These are phyloP conservation scores for Colletotrichum eremochloae DNA, from an alignment of 2,329 filamentous ascomycete genomes.

Conservation along the genomic window DNA sequence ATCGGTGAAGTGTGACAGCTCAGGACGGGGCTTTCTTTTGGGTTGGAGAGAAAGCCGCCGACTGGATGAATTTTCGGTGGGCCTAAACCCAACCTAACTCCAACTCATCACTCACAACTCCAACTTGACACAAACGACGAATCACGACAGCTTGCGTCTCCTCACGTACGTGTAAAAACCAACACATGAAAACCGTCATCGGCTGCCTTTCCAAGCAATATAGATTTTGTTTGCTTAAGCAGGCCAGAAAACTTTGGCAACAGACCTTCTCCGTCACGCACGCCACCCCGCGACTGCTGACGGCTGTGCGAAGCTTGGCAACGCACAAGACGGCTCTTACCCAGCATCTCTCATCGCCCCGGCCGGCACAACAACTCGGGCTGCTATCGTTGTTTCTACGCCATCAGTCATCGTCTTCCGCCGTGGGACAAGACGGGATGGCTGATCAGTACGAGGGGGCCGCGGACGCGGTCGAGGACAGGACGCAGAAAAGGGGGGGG, in stretches of 20 bases:
- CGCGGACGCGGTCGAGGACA: constrained; percentile 41
- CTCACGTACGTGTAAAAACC: background rate
- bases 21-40: background rate
- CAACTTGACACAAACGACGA: background rate
- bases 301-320: background rate
- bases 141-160: background rate
- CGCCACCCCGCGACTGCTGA: background rate
- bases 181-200: background rate
- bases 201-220: background rate
- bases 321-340: constrained; percentile 2
- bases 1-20: background rate
- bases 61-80: constrained; percentile 1
- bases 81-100: constrained; percentile 1
- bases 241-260: background rate
- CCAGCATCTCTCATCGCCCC: background rate
- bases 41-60: background rate
- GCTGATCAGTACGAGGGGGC: constrained; percentile 25
- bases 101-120: background rate
- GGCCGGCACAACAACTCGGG: no score
- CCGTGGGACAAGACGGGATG: constrained; percentile 6
- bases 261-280: background rate
- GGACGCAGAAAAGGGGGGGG: constrained; percentile 39
- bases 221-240: background rate
- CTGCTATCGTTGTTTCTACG: background rate
- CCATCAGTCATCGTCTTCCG: background rate